These are phyloP conservation scores for Aspergillus campestris DNA, from an alignment of 495 filamentous ascomycete species.

Conservation along the genomic window DNA sequence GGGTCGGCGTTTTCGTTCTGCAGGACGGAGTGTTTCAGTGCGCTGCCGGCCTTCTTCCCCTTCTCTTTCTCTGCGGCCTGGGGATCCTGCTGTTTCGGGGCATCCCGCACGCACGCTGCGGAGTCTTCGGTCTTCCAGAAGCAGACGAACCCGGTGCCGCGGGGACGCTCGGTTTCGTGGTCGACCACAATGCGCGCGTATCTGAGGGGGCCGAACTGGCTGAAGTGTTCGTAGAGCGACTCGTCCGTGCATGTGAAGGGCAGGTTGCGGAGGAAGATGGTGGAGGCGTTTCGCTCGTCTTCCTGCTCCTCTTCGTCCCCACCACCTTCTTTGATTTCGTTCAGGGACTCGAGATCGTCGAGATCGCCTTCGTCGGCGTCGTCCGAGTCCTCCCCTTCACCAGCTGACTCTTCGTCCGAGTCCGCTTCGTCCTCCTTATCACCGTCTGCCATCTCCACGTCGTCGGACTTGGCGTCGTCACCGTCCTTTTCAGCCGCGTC, in stretches of 20 bases:
- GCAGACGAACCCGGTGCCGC: slow-evolving; percentile 90
- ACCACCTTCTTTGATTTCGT: slow-evolving; percentile 39
- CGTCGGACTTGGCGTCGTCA: slow-evolving; percentile 16
- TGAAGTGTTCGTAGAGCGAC: slow-evolving; percentile 72
- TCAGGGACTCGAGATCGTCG: slow-evolving; percentile 19
- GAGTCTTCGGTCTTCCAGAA: slow-evolving; percentile 74
- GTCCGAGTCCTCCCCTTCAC: slow-evolving; percentile 17
- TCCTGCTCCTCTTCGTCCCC: slow-evolving; percentile 46
- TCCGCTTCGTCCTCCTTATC: slow-evolving; percentile 18
- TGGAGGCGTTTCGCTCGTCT: slow-evolving; percentile 53
- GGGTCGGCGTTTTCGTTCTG: slow-evolving; percentile 72
- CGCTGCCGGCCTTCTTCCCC: slow-evolving; percentile 28
- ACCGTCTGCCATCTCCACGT: slow-evolving; percentile 33
- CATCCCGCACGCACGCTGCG: slow-evolving; percentile 59
- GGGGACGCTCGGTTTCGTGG: slow-evolving; percentile 69
- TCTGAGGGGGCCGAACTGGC: slow-evolving; percentile 69
- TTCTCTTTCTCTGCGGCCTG: slow-evolving; percentile 27
- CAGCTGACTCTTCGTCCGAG: slow-evolving; percentile 17
- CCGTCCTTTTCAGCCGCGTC: slow-evolving; percentile 16
- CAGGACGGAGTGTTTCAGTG: slow-evolving; percentile 65
- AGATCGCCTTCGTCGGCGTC: slow-evolving; percentile 20
- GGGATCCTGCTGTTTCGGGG: slow-evolving; percentile 49
- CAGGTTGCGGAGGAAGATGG: slow-evolving; percentile 89
- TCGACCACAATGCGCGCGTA: slow-evolving; percentile 90
- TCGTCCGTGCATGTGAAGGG: slow-evolving; percentile 81